phyloP scores from a whole-genome alignment of 1,139 yeast species.

The Yarrowia galli region DNA sequence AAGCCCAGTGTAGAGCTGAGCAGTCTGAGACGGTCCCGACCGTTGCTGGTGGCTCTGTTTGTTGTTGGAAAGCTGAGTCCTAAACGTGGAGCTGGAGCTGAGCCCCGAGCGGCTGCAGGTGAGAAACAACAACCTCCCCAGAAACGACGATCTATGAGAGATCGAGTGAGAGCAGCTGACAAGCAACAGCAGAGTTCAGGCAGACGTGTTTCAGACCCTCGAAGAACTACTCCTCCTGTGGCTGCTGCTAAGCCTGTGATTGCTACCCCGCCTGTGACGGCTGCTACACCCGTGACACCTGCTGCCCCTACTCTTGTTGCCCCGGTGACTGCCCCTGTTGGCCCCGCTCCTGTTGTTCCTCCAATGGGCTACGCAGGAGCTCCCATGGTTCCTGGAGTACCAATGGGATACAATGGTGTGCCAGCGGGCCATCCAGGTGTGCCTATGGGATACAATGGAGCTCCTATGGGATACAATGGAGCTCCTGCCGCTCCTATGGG shows the following conservation, averaged over 20 bases:
- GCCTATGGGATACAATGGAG: too few relatives aligned
- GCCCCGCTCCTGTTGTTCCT: neutral
- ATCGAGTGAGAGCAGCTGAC: constrained; percentile 1
- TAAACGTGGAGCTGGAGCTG: too few relatives aligned
- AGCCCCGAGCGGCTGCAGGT: too few relatives aligned
- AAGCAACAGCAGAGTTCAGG: neutral
- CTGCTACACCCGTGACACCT: neutral
- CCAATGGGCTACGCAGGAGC: neutral
- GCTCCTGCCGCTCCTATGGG: neutral
- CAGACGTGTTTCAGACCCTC: neutral
- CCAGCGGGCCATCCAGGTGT: neutral
- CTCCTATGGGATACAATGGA: neutral
- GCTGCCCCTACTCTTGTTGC: constrained; percentile 14
- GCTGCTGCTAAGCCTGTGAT: neutral
- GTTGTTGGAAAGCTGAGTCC: constrained; percentile 39
- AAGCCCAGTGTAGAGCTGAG: constrained; percentile 42
- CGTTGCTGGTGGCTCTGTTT: constrained; percentile 43
- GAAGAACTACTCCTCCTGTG: neutral
- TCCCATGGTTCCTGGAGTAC: neutral
- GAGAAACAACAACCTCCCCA: neutral
- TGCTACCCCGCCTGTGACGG: neutral
- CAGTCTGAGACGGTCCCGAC: constrained; percentile 38
- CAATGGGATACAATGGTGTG: too few relatives aligned
- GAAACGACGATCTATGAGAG: constrained; percentile 7
- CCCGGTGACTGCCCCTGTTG: constrained; percentile 8